Evolutionary conservation across 1,139 yeast genomes (phyloP).

Genomic region (Kodamaea derodonti): DNA sequence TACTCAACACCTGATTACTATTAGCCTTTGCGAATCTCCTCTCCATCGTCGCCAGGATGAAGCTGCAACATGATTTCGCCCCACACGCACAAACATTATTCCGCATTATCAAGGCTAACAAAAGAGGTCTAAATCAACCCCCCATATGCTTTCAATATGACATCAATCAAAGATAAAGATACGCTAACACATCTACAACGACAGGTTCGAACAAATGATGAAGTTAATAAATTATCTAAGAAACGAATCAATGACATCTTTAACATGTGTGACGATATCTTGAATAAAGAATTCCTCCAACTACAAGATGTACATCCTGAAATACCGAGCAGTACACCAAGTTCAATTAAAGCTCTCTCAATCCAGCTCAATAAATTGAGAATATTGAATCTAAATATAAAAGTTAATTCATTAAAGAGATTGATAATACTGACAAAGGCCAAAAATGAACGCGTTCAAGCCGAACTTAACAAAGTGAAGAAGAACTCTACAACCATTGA

Average conservation of each 20-base stretch:
- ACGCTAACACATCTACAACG: too few relatives aligned
- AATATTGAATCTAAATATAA: slow-evolving; percentile 21
- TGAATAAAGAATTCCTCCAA: background rate
- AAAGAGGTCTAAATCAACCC: too few relatives aligned
- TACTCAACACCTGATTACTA: too few relatives aligned
- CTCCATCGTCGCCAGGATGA: too few relatives aligned
- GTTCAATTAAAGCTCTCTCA: slow-evolving; percentile 36
- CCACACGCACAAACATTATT: too few relatives aligned
- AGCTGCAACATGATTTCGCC: too few relatives aligned
- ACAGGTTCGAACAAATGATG: slow-evolving; percentile 19
- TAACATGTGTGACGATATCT: slow-evolving; percentile 10
- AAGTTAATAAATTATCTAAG: slow-evolving; percentile 16
- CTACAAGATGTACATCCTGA: slow-evolving; percentile 8
- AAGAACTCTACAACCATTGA: background rate
- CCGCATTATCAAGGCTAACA: too few relatives aligned
- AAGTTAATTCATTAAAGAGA: slow-evolving; percentile 21
- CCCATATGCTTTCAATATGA: too few relatives aligned
- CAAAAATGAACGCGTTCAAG: slow-evolving; percentile 4
- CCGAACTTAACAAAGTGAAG: slow-evolving; percentile 3
- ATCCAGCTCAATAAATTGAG: slow-evolving; percentile 43
- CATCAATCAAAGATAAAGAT: too few relatives aligned
- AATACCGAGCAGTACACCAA: slow-evolving; percentile 22
- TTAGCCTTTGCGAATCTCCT: too few relatives aligned
- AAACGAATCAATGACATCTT: slow-evolving; percentile 28
- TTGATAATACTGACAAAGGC: slow-evolving; percentile 3